Base-by-base conservation (phyloP, 192 early-diverging fungal species). In the Geosiphon pyriformis region DNA sequence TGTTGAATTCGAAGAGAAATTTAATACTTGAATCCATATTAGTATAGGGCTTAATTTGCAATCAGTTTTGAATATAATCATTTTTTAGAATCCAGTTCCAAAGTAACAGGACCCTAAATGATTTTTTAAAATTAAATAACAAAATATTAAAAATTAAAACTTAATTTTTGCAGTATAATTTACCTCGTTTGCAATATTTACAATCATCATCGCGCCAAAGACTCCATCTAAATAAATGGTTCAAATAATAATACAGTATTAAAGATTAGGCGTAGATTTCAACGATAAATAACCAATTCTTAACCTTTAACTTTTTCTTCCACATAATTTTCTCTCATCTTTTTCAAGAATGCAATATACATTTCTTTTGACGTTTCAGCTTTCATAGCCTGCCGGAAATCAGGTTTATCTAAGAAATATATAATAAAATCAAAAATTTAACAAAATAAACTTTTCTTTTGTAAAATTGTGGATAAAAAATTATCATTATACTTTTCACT, bases 181-280 rank as follows among this genome's bases (percentile, higher is more conserved):
- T 59, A 87, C 90, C 32, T 98, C 93, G 73, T 98, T 98, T 10
- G 85, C 80, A 73, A 94, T 80, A 12, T 79, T 80, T 22, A 98
- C 96, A 49, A 85, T 67, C 96, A 98, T 98, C 96, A 96, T 98
- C 4, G 91, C 96, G 2, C 94, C 94, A 78, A 98, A 98, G 61
- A 84, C 81, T 4, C 94, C 96, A 76, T 87, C 90, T 88, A 60
- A 23, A n/a, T 37, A 29, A 29, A 23, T 32, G 10, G 34, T n/a
- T n/a, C n/a, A n/a, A n/a, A n/a, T n/a, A n/a, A n/a, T n/a, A n/a
- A n/a, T n/a, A n/a, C n/a, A n/a, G n/a, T n/a, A n/a, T n/a, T n/a
- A n/a, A n/a, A n/a, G n/a, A n/a, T n/a, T n/a, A n/a, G n/a, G n/a
- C n/a, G n/a, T n/a, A n/a, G n/a, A n/a, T 62, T 42, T 18, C 17